Evolutionary conservation across 305 asterid species (phyloP).

Genomic region (Fraxinus sp.): DNA sequence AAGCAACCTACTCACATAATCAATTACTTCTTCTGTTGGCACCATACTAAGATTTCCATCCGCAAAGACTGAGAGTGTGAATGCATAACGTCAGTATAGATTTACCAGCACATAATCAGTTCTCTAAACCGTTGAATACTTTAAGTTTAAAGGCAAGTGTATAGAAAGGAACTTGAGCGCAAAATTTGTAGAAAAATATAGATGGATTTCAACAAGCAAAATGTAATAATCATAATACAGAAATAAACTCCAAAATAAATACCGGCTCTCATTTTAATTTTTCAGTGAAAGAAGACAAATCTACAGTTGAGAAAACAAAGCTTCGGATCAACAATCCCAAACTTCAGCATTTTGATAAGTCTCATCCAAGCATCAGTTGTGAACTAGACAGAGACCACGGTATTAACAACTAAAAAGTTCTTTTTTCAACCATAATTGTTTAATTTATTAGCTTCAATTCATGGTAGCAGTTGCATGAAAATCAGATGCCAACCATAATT

Average conservation of each 20-base stretch:
- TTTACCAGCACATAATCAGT: conserved; percentile 17
- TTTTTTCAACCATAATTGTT: not conserved
- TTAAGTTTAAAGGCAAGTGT: not conserved
- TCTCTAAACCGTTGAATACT: conserved; percentile 2
- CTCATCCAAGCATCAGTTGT: not conserved
- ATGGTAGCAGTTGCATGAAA: not conserved
- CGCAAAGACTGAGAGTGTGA: conserved; percentile 39
- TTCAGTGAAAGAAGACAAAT: not conserved
- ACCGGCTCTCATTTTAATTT: not conserved
- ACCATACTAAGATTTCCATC: conserved; percentile 55
- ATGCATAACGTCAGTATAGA: conserved; percentile 21
- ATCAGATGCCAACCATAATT: not conserved
- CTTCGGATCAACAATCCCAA: not conserved
- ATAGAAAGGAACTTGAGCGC: not conserved
- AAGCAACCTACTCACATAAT: conserved; percentile 53
- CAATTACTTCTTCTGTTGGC: conserved; percentile 58
- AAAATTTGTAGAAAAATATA: not conserved
- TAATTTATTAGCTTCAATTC: not conserved
- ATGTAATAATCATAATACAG: not conserved
- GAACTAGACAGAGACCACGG: not conserved
- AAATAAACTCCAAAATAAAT: not conserved
- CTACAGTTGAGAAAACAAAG: not conserved
- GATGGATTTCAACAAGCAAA: not conserved
- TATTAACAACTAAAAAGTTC: not conserved
- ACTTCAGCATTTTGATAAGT: not conserved